Base-by-base conservation (phyloP, 805 yeast genomes). In the Schizosaccharomyces octosporus region DNA sequence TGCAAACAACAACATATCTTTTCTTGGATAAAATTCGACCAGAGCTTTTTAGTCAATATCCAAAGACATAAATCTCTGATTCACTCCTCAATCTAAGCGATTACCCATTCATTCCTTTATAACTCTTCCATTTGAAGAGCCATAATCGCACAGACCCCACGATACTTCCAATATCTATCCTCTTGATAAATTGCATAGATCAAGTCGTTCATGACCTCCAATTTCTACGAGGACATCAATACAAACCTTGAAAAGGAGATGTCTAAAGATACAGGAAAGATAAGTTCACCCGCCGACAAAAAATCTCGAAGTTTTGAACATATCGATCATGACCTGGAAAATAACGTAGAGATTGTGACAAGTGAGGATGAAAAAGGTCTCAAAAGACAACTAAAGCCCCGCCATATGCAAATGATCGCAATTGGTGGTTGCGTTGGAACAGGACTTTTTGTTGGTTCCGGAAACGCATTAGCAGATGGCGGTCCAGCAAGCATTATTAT, bases 361-460 rank as follows among this genome's bases (percentile, higher is more conserved):
- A 36, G 4, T 13, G 15, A 21, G 13, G 57, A 7, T 29, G n/a
- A 21, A 4, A 11, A 29, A 21, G 64, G 64, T 19, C 64, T 65
- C 29, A 63, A 76, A 43, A 73, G 84, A 65, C 69, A 75, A 7
- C 73, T 77, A 61, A 71, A 70, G 64, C 66, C 75, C 5, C 75
- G 87, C 67, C 89, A 84, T 70, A 74, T 84, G 67, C 80, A 82
- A 63, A 79, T 85, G 83, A 83, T 84, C 66, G 83, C 87, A 48
- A 76, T 84, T 54, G 87, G 87, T 41, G 84, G 87, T 42, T 80
- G 84, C 65, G 80, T 83, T 60, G 90, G 90, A 65, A 82, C 87
- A 2, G 89, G 90, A 69, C 71, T 84, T 62, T 79, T 84, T 65
- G 81, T 84, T 60, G 87, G 88, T 66, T 74, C 81, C 15, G 87